Evolutionary conservation across 2,329 filamentous ascomycete genomes (phyloP), one percentile per base, ranked within the genome.

Genomic region (Myriosclerotinia scirpicola): DNA sequence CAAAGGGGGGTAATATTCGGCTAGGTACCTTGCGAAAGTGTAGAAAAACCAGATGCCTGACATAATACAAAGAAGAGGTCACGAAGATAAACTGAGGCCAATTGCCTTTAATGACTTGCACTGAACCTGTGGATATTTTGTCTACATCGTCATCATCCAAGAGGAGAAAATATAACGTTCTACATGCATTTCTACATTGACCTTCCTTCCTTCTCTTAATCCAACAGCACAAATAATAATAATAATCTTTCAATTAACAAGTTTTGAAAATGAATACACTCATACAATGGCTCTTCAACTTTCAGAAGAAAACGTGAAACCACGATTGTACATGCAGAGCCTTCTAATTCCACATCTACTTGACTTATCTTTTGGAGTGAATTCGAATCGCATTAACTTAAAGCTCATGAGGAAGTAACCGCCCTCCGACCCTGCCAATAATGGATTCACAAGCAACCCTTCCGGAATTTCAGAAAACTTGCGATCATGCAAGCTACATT

Each of bases 191-290:
- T 50, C 44, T 2, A 46, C 4, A 22, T 17, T 0, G 17, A 38
- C 44, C 44, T 22, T 38, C 42, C 30, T 36, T 38, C 30, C 20
- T 26, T 56, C 22, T 14, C 0, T n/a, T 48, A 38, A 17, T 7
- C 7, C 14, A 36, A 36, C 1, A 50, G 34, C 8, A 20, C 44
- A 15, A 26, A 50, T 12, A 60, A 38, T 15, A 26, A 26, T 8
- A 5, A 36, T 36, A 11, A 36, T 26, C 3, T 26, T 2, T 48
- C 17, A 26, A 46, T 38, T 12, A 38, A 48, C 12, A 6, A 22
- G 8, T 38, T 38, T 26, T 60, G 30, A 14, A 60, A 60, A 60
- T 46, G n/a, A 22, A 60, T 4, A 60, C 20, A 34, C 50, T 48
- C 20, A 50, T 5, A 38, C 44, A 50, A 38, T 60, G 42, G 56